Evolutionary conservation across 805 yeast species (phyloP).

Genomic region (Candida succiphila): DNA sequence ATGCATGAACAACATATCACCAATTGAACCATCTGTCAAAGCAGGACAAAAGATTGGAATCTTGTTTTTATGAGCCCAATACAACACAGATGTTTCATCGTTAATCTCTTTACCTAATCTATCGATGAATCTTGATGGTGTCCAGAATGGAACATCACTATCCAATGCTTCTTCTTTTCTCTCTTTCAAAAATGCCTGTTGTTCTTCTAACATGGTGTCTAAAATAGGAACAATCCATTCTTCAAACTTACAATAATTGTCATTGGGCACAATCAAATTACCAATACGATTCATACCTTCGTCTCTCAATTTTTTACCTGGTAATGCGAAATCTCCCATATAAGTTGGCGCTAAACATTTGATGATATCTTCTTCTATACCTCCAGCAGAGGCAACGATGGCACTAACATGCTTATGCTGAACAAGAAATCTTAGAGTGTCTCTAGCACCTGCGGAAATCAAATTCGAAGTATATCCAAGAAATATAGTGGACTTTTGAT

Average conservation of each 20-base stretch:
- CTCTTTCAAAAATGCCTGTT: constrained; percentile 51
- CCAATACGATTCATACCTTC: constrained; percentile 98
- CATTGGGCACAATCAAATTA: constrained; percentile 92
- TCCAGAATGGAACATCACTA: constrained; percentile 72
- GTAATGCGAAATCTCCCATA: constrained; percentile 80
- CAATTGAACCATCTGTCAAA: constrained; percentile 94
- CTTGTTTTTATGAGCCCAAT: constrained; percentile 96
- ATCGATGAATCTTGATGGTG: constrained; percentile 88
- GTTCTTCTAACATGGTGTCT: constrained; percentile 82
- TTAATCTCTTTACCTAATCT: constrained; percentile 92
- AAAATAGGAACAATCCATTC: constrained; percentile 97
- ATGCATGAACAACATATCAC: constrained; percentile 98
- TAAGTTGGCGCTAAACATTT: constrained; percentile 95
- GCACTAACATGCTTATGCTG: constrained; percentile 94
- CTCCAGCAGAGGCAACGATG: constrained; percentile 96
- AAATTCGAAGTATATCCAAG: constrained; percentile 95
- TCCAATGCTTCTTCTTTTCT: constrained; percentile 49
- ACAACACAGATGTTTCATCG: constrained; percentile 85
- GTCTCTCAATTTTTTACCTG: constrained; percentile 77
- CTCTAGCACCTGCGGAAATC: constrained; percentile 90
- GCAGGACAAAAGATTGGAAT: constrained; percentile 98
- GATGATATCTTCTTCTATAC: constrained; percentile 94
- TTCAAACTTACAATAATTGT: constrained; percentile 93
- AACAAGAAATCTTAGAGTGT: constrained; percentile 78
- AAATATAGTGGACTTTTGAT: constrained; percentile 81